Evolutionary conservation across 2,329 filamentous ascomycete genomes (phyloP), one percentile per base, ranked within the genome.

Genomic region (Calonectria pauciramosa): DNA sequence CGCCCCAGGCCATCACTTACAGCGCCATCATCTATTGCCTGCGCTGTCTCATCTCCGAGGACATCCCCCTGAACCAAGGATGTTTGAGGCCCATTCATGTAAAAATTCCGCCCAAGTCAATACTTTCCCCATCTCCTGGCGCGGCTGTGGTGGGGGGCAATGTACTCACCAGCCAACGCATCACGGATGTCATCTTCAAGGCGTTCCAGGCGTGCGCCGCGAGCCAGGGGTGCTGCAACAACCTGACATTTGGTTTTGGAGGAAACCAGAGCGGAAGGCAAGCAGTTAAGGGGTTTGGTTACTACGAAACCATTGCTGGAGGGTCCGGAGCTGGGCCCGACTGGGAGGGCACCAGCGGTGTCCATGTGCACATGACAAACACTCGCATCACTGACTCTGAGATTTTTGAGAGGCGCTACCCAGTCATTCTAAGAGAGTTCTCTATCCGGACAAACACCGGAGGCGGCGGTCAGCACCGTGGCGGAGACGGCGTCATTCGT

Each of bases 11-110:
- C 4, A 94, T 97, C 63, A 96, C 94, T 0, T 95, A 94, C 85
- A 94, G 92, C 9, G 95, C 95, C n/a, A 96, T 96, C 78, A 96
- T 97, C 77, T 97, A 97, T 87, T 96, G 94, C 79, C 88, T 97
- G 20, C 91, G 95, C 32, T 95, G 93, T 79, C 88, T 97, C 71
- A 96, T 97, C 77, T 93, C 91, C 11, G 92, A 95, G 80, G 94
- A 96, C 76, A 96, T 97, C 10, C 95, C 95, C 0, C 87, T 97
- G 4, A 97, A 97, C 83, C 95, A 97, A 83, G 95, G 95, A 75
- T 96, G 95, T 75, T 86, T 96, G 30, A 92, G 91, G 73, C 94
- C 94, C 0, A 94, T 96, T 76, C 89, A 92, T 75, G 94, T 96
- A 82, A 90, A 90, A 73, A 95, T 96, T 28, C 94, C 94, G 0